A percentile compares a stretch with the other conserved stretches of the same genome.
Conservation (phyloP, 805 yeast species). For the Millerozyma acaciae region DNA sequence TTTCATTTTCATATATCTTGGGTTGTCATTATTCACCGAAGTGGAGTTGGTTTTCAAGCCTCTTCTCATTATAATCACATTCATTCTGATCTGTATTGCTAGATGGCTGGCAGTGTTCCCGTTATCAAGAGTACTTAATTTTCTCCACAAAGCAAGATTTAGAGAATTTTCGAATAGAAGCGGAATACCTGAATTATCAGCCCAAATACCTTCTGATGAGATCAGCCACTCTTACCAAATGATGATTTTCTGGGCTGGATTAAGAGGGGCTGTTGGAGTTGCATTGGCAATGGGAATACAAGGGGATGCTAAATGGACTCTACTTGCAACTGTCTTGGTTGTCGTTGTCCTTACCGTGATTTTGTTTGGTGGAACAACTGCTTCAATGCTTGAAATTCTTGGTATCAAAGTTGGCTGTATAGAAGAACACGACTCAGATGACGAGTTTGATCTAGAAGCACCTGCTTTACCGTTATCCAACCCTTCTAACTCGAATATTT, state of each 20-base stretch:
- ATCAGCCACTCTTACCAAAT: constrained; percentile 93
- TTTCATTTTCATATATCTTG: constrained; percentile 92
- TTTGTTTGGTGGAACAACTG: constrained; percentile 96
- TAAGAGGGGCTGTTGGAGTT: constrained; percentile 98
- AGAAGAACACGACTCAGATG: constrained; percentile 73
- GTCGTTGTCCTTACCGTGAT: constrained; percentile 96
- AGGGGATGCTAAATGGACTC: constrained; percentile 85
- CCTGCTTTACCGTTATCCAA: constrained; percentile 34
- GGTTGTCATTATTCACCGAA: constrained; percentile 91
- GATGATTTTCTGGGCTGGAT: constrained; percentile 99
- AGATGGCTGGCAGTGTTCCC: constrained; percentile 99
- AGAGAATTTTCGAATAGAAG: constrained; percentile 32
- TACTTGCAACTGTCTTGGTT: constrained; percentile 91
- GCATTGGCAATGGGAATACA: constrained; percentile 97
- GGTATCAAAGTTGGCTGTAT: constrained; percentile 90
- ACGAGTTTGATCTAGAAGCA: constrained; percentile 91
- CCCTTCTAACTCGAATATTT: constrained; percentile 3
- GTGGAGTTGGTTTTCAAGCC: constrained; percentile 96
- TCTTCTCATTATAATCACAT: constrained; percentile 82
- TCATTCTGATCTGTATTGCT: constrained; percentile 86
- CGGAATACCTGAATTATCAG: constrained; percentile 27
- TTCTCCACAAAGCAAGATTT: constrained; percentile 61
- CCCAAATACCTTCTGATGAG: constrained; percentile 64
- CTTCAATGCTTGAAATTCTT: constrained; percentile 93
- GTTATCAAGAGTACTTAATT: constrained; percentile 76